phyloP scores from a whole-genome alignment of 108 stramenopile genomes.

The Parietichytrium sp. region DNA sequence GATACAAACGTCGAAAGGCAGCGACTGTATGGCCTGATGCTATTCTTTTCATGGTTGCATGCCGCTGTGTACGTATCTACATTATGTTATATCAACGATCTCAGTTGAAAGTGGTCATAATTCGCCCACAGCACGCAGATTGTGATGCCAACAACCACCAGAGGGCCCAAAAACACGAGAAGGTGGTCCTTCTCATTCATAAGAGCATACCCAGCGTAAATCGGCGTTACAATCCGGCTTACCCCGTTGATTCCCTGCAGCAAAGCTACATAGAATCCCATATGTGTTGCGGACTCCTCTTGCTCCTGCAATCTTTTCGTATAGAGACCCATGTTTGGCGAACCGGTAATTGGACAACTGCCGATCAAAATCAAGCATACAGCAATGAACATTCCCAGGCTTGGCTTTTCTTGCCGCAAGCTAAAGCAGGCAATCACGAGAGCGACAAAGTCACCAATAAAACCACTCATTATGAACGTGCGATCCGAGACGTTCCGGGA shows the following conservation, averaged over 20 bases:
- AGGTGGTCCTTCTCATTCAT: neutral
- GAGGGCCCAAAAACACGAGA: neutral
- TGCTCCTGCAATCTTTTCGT: slow-evolving; percentile 15
- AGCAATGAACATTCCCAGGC: neutral
- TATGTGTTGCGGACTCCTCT: neutral
- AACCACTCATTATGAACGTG: neutral
- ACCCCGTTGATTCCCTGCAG: neutral
- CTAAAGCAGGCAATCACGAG: neutral
- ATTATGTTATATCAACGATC: too few species aligned
- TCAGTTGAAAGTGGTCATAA: too few species aligned
- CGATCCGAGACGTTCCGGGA: slow-evolving; percentile 22
- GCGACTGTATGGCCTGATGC: too few species aligned
- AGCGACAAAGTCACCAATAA: neutral
- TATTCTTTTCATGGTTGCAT: too few species aligned
- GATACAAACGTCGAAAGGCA: too few species aligned
- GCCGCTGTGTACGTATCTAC: too few species aligned
- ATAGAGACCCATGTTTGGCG: slow-evolving; percentile 19
- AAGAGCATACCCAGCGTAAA: slow-evolving; percentile 20
- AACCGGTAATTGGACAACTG: neutral
- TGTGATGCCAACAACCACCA: neutral
- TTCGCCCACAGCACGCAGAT: too few species aligned
- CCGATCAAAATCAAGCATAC: neutral
- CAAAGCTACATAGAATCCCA: neutral
- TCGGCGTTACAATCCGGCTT: neutral
- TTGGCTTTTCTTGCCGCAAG: neutral